Evolutionary conservation across 495 filamentous ascomycete genomes (phyloP).

Genomic region (Pseudomonodictys pantanalensis): DNA sequence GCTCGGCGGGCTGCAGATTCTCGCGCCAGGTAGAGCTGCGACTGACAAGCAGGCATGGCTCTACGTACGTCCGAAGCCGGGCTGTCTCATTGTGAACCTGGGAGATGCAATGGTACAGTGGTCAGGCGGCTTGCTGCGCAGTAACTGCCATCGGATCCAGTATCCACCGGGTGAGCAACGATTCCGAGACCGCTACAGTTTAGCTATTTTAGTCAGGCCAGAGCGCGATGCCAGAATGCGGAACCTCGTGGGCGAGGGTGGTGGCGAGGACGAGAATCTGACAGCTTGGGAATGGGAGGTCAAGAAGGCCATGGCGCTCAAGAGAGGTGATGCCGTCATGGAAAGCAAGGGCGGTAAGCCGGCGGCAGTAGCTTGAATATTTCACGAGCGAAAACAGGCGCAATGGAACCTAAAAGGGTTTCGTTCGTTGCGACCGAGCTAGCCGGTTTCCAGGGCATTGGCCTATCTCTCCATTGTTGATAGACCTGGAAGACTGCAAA

Average conservation of each 20-base stretch:
- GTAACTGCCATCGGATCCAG: neutral
- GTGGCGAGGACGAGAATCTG: slow-evolving; percentile 1
- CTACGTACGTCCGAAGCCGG: neutral
- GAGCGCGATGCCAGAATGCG: slow-evolving; percentile 12
- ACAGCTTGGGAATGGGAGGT: slow-evolving; percentile 21
- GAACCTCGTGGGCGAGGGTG: slow-evolving; percentile 3
- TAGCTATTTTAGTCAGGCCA: slow-evolving; percentile 15
- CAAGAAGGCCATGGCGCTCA: slow-evolving; percentile 15
- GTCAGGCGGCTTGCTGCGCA: neutral
- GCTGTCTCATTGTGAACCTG: slow-evolving; percentile 13
- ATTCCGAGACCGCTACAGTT: slow-evolving; percentile 9
- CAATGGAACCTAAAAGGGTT: neutral
- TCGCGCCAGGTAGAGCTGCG: neutral
- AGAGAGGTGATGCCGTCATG: neutral
- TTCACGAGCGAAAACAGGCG: neutral
- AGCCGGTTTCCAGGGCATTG: too few relatives aligned
- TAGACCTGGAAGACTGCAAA: too few relatives aligned
- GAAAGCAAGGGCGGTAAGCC: slow-evolving; percentile 10
- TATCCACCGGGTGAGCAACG: neutral
- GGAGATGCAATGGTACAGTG: slow-evolving; percentile 18
- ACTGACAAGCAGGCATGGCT: neutral
- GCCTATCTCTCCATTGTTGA: too few relatives aligned
- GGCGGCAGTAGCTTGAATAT: neutral
- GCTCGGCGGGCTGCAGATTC: slow-evolving; percentile 7
- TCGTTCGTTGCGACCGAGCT: too few relatives aligned